Base-by-base conservation (phyloP, 2,329 filamentous ascomycete genomes). In the Colletotrichum neosansevieriae region DNA sequence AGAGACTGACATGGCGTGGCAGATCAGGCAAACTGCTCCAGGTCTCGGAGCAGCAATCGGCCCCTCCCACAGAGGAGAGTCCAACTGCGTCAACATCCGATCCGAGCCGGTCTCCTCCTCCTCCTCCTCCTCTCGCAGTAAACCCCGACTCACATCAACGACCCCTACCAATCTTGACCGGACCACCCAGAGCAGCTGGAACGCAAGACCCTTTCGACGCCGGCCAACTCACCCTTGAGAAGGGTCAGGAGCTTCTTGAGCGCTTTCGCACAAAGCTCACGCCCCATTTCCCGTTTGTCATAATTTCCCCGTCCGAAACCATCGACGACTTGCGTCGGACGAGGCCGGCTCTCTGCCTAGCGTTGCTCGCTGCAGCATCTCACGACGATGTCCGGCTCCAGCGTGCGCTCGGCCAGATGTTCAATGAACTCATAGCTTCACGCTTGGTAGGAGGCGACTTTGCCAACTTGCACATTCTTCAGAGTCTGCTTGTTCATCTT, bases 271-370 rank as follows among this genome's bases (percentile, higher is more conserved):
- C 40, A 5, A 75, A 73, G 58, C 73, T 78, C 71, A 70, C 71
- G 24, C 69, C 72, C 24, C 72, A 75, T 19, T 78, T 77, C 17
- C 75, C 76, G 0, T 78, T 79, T 54, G 71, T 79, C 38, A 60
- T 75, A 12, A 58, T 78, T 12, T 60, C 73, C 4, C 67, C 70
- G 0, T 61, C 59, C 0, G 21, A 71, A 0, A 67, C 71, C 1
- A 62, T 76, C 7, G 66, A 72, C 19, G 68, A 70, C 6, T 45
- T 78, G 11, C 64, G 57, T 2, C 70, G 69, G 12, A 69, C 73
- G 5, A 74, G 71, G 36, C 76, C 75, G 1, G 68, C 69, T 0
- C 56, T 77, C 6, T 76, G 72, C 42, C 71, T 78, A 10, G 77
- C 75, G 4, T 54, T 78, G n/a, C 72, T 78, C 6, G 72, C 75